These are phyloP conservation scores for Collybia sordida DNA, from an alignment of 768 basidiomycete genomes.

Conservation along the genomic window DNA sequence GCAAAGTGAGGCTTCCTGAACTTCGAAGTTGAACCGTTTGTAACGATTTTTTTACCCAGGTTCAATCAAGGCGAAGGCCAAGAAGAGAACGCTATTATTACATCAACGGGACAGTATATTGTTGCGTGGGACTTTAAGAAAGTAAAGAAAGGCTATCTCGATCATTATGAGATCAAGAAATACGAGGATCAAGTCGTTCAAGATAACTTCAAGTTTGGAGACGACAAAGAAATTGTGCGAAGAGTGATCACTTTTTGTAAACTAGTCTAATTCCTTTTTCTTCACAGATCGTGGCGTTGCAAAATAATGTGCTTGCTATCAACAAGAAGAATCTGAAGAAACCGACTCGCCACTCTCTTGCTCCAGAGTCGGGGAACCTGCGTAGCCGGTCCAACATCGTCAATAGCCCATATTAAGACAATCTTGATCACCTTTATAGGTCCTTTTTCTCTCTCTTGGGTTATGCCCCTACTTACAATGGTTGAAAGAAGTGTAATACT, in stretches of 20 bases:
- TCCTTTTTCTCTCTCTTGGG: conserved; percentile 3
- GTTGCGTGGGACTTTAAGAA: conserved; percentile 98
- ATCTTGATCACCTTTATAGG: neutral
- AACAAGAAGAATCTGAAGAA: conserved; percentile 91
- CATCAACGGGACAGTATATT: conserved; percentile 88
- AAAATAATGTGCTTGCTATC: conserved; percentile 90
- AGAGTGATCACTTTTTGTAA: conserved; percentile 4
- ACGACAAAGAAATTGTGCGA: conserved; percentile 93
- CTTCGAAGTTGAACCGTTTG: conserved; percentile 1
- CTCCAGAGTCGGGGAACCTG: conserved; percentile 34
- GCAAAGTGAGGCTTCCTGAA: conserved; percentile 62
- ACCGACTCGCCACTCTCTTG: conserved; percentile 75
- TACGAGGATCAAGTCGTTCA: conserved; percentile 95
- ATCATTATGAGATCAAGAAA: conserved; percentile 95
- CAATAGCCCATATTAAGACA: conserved; percentile 57
- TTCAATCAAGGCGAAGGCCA: conserved; percentile 91
- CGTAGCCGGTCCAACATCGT: conserved; percentile 65
- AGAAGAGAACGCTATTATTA: conserved; percentile 93
- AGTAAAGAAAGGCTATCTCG: conserved; percentile 88
- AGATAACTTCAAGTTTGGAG: conserved; percentile 97
- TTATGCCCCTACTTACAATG: neutral
- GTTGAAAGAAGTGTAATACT: conserved; percentile 12
- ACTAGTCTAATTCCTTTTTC: conserved; percentile 5
- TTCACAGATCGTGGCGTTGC: conserved; percentile 87
- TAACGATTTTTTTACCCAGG: conserved; percentile 36